Evolutionary conservation across 345 rosid genomes (phyloP).

Genomic region (Eucalyptus grandis): DNA sequence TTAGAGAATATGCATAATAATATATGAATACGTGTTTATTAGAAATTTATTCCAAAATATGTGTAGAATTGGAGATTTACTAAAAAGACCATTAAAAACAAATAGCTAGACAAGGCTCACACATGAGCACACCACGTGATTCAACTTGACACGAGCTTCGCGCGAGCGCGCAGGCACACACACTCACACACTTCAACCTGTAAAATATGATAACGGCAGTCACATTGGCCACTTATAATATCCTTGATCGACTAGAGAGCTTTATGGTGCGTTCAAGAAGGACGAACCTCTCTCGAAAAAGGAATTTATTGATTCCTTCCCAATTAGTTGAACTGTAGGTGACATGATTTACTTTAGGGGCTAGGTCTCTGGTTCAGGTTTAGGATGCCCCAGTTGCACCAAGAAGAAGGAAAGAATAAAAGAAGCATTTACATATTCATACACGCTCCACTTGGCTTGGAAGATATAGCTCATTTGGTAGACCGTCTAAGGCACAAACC

Average conservation of each 20-base stretch:
- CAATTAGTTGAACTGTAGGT: neutral
- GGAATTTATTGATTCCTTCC: neutral
- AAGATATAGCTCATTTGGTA: neutral
- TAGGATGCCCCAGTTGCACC: neutral
- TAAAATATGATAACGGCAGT: neutral
- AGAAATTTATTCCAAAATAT: neutral
- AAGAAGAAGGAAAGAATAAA: neutral
- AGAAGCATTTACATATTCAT: neutral
- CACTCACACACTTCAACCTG: neutral
- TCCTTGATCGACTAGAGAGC: neutral
- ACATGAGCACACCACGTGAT: neutral
- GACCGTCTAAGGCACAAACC: neutral
- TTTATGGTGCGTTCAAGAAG: neutral
- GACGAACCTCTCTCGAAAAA: neutral
- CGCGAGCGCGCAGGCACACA: fast-evolving
- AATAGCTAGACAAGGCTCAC: neutral
- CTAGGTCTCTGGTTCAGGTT: neutral
- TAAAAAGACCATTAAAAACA: neutral
- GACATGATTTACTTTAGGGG: neutral
- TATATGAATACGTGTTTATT: neutral
- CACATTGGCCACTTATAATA: neutral
- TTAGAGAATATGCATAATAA: neutral
- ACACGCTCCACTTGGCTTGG: neutral
- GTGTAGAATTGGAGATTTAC: neutral
- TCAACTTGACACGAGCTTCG: neutral